Evolutionary conservation across 768 basidiomycete species (phyloP), one percentile per base, ranked within the genome.

Genomic region (Trametes elegans): DNA sequence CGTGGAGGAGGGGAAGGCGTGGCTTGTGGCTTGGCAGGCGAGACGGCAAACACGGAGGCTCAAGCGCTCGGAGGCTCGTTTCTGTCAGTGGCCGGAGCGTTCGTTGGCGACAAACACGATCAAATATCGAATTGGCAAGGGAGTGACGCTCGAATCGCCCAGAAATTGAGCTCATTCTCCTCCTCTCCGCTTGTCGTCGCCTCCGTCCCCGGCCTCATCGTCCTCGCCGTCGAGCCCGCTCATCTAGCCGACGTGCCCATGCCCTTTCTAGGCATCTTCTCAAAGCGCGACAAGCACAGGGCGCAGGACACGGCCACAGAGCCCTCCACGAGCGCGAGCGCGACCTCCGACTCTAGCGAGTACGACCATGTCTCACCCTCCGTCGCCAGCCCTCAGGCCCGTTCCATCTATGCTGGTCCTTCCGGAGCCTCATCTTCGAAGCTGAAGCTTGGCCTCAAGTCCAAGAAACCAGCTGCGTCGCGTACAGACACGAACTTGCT

Each of bases 381-480:
- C 18, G 42, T 40, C 31, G 39, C 51, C 46, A 48, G 40, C 39
- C 40, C 42, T 5, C 49, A 23, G 31, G 28, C 31, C n/a, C 50
- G 48, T 24, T 53, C 55, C 52, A 28, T 63, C 35, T 62, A 64
- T 39, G 27, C 27, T 11, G 57, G 58, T 34, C 62, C 56, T 7
- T 19, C 53, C 1, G 60, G 35, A 16, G 62, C 71, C 0, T 76
- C 78, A 0, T 73, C 79, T 0, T 74, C 74, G 62, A 81, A 73
- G 61, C 68, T 78, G 47, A 75, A 63, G 52, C 68, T 79, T 0
- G 77, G 75, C 19, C 79, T 80, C 53, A 65, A 62, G 41, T 61
- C 58, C 3, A 61, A 65, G 60, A 56, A 18, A 29, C 62, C 54
- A 21, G 62, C 63, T 43, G 62, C 42, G 66, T 1, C 64, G 68